A percentile compares a stretch with the other conserved stretches of the same genome.
Conservation (phyloP, 305 asterid genomes). For the Salvia sclarea region DNA sequence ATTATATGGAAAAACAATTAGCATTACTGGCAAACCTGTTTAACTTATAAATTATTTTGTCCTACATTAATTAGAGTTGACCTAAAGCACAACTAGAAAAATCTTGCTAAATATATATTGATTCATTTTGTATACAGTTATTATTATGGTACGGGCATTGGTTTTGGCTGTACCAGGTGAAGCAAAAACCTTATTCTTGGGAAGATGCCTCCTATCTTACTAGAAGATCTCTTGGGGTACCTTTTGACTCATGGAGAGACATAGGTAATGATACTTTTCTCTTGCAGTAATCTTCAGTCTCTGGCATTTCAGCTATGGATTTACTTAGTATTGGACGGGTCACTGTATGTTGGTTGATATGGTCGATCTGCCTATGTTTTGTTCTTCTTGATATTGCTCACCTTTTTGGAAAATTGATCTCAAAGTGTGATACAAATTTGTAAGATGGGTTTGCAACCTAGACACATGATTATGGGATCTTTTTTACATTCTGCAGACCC, state of each 20-base stretch:
- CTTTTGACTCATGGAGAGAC: slow-evolving; percentile 68
- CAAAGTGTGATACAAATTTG: neutral
- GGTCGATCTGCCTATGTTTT: neutral
- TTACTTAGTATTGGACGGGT: neutral
- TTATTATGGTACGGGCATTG: slow-evolving; percentile 74
- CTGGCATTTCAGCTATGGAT: neutral
- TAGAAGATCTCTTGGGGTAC: slow-evolving; percentile 60
- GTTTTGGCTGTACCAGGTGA: slow-evolving; percentile 87
- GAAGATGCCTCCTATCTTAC: slow-evolving; percentile 86
- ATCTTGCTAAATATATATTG: slow-evolving; percentile 18
- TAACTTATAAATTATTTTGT: neutral
- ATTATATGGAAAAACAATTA: slow-evolving; percentile 19
- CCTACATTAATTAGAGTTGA: slow-evolving; percentile 17
- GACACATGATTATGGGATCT: neutral
- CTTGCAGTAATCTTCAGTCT: neutral
- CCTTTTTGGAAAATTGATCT: slow-evolving; percentile 3
- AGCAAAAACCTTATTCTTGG: slow-evolving; percentile 70
- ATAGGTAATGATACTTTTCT: slow-evolving; percentile 51
- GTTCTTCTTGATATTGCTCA: neutral
- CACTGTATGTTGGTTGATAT: neutral
- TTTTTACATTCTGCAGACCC: slow-evolving; percentile 2
- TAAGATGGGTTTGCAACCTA: neutral
- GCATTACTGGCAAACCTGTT: slow-evolving; percentile 19
- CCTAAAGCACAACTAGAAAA: slow-evolving; percentile 15
- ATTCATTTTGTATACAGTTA: slow-evolving; percentile 48